A percentile compares a stretch with the other conserved stretches of the same genome.
Conservation (phyloP, 768 basidiomycete species). For the Psilocybe tampanensis region DNA sequence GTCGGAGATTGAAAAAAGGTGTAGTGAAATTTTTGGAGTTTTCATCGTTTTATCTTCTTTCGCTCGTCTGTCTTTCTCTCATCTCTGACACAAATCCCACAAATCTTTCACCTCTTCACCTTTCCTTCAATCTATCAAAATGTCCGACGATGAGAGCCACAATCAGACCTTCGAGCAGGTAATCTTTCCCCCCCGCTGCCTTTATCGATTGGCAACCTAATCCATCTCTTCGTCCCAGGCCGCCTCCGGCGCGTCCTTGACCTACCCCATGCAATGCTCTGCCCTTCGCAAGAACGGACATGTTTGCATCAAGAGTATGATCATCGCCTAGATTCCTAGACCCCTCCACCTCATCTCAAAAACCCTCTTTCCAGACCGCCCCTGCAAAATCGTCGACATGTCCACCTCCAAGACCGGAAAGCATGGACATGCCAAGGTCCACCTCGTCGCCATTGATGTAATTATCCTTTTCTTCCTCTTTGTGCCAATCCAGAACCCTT, state of each 20-base stretch:
- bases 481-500: conserved; percentile 5
- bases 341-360: conserved; percentile 2
- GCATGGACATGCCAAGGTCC: conserved; percentile 99
- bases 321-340: not conserved
- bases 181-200: conserved; percentile 18
- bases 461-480: conserved; percentile 32
- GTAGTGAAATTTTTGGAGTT: conserved; percentile 35
- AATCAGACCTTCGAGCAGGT: conserved; percentile 88
- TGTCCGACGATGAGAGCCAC: conserved; percentile 91
- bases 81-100: conserved; percentile 22
- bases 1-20: conserved; percentile 37
- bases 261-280: conserved; percentile 94
- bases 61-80: conserved; percentile 16
- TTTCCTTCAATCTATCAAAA: conserved; percentile 40
- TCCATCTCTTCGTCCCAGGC: conserved; percentile 42
- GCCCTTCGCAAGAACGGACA: conserved; percentile 91
- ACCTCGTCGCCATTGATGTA: conserved; percentile 95
- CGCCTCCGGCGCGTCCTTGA: conserved; percentile 73
- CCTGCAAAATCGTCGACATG: conserved; percentile 99
- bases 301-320: conserved; percentile 90
- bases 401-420: conserved; percentile 99
- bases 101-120: conserved; percentile 22
- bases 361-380: conserved; percentile 55
- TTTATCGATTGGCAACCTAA: conserved; percentile 17
- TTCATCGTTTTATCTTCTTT: conserved; percentile 14